Conservation (phyloP, 192 early-diverging fungal genomes). For the Oehlia diaphana region DNA sequence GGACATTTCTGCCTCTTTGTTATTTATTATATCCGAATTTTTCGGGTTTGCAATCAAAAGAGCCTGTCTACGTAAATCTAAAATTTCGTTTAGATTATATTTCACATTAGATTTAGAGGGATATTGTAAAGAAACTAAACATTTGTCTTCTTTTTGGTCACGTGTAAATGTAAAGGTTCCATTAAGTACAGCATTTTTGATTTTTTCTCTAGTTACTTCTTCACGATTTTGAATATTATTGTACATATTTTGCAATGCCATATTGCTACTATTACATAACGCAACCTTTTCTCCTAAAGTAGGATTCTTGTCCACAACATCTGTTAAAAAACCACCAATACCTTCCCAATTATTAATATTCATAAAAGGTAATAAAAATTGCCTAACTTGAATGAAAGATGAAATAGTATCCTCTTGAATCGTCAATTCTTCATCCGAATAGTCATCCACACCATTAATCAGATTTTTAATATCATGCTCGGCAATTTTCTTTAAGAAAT, state of each 20-base stretch:
- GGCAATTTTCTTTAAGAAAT: not conserved
- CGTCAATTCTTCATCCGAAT: conserved; percentile 27
- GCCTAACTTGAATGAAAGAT: conserved; percentile 27
- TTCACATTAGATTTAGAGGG: not conserved
- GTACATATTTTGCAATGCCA: conserved; percentile 25
- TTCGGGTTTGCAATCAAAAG: conserved; percentile 24
- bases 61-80: conserved; percentile 32
- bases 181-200: conserved; percentile 19
- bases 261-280: conserved; percentile 24
- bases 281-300: not conserved
- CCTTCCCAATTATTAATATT: not conserved
- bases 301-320: not conserved
- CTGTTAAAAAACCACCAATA: not conserved
- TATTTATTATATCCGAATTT: not conserved
- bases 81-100: conserved; percentile 21
- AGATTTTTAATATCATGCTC: conserved; percentile 29
- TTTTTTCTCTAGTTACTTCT: not conserved
- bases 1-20: not conserved
- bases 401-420: conserved; percentile 26
- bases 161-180: conserved; percentile 29
- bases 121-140: conserved; percentile 20
- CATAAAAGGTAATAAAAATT: conserved; percentile 16
- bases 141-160: not conserved
- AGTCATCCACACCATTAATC: conserved; percentile 31
- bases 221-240: conserved; percentile 4